phyloP scores from a whole-genome alignment of 1,284 basidiomycete species.

The Puccinia hordei region DNA sequence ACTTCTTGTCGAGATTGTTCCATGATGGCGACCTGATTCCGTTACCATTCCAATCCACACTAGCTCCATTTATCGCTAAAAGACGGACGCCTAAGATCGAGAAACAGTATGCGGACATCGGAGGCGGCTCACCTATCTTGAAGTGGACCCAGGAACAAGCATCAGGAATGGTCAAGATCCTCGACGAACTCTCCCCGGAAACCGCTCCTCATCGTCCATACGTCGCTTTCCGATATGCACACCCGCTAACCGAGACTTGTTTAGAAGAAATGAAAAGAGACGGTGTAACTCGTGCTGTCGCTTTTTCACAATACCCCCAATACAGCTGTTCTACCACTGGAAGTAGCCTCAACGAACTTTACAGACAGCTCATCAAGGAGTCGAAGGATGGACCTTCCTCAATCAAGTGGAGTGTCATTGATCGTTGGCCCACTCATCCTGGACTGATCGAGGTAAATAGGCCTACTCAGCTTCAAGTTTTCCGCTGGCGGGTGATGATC shows the following conservation, averaged over 20 bases:
- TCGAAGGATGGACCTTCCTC: conserved; percentile 62
- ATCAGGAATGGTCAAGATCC: conserved; percentile 80
- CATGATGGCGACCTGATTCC: conserved; percentile 94
- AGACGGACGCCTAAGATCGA: conserved; percentile 93
- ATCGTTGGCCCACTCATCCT: conserved; percentile 93
- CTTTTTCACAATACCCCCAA: conserved; percentile 98
- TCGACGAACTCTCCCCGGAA: conserved; percentile 88
- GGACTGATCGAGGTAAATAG: conserved; percentile 82
- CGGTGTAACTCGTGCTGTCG: conserved; percentile 87
- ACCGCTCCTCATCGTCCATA: conserved; percentile 96
- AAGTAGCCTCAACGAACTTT: conserved; percentile 92
- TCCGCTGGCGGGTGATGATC: conserved; percentile 6
- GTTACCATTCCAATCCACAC: conserved; percentile 81
- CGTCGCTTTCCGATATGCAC: conserved; percentile 89
- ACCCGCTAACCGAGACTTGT: conserved; percentile 81
- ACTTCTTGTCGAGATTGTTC: conserved; percentile 90
- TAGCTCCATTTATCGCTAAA: conserved; percentile 86
- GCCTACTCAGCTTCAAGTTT: background rate
- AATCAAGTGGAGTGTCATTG: conserved; percentile 95
- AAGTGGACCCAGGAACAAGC: conserved; percentile 87
- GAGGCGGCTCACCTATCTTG: conserved; percentile 96
- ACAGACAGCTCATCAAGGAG: conserved; percentile 64
- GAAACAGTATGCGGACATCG: conserved; percentile 89
- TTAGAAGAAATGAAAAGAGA: conserved; percentile 83
- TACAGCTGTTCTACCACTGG: conserved; percentile 98